Percentiles rank a stretch among this genome's conserved stretches.
Conservation (phyloP, 169 alveolate species). For the Cryptosporidium muris region DNA sequence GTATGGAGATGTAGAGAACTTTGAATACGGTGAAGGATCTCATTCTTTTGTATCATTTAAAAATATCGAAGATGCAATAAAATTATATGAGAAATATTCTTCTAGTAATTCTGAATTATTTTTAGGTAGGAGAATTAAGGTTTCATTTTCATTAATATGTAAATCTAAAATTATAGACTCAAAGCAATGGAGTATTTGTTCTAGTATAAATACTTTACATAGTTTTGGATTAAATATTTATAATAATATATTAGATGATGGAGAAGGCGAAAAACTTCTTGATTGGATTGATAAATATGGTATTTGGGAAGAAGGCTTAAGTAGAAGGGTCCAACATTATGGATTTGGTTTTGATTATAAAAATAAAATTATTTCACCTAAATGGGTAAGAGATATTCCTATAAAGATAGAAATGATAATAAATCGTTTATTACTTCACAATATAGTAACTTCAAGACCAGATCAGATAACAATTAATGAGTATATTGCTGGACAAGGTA, state of each 20-base stretch:
- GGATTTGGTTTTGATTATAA: constrained; percentile 43
- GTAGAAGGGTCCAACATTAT: constrained; percentile 51
- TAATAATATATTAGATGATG: constrained; percentile 2
- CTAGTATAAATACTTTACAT: not conserved
- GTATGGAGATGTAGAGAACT: constrained; percentile 21
- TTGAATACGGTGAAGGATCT: constrained; percentile 24
- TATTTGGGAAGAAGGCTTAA: constrained; percentile 20
- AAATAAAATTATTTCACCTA: constrained; percentile 31
- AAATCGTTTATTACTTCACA: not conserved
- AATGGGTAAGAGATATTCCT: constrained; percentile 50
- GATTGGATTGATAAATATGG: constrained; percentile 46
- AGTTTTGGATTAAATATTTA: constrained; percentile 7
- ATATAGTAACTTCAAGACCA: constrained; percentile 4
- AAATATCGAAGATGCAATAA: constrained; percentile 7
- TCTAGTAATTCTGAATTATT: not conserved
- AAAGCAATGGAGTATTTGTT: not conserved
- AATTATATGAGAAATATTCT: constrained; percentile 47
- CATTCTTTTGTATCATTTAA: constrained; percentile 32
- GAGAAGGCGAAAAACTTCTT: constrained; percentile 2
- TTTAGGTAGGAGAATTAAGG: constrained; percentile 22
- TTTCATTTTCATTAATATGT: constrained; percentile 8
- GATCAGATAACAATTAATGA: constrained; percentile 62
- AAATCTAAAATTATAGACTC: not conserved
- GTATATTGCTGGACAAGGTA: constrained; percentile 46
- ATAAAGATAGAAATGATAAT: not conserved